Base-by-base conservation (phyloP, 2,329 filamentous ascomycete genomes). In the Xylariales sp. region DNA sequence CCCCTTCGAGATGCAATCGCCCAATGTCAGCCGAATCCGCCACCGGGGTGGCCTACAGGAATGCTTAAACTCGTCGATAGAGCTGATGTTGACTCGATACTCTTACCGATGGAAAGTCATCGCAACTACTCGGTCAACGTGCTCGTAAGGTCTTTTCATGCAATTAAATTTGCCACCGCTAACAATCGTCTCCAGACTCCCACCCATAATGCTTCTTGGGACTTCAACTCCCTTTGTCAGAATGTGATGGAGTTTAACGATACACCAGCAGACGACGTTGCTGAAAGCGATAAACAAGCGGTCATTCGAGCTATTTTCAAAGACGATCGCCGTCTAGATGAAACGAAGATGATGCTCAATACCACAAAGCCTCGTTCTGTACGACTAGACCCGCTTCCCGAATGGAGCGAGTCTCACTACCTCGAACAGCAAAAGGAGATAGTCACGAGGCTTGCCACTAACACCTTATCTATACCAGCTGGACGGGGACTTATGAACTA, bases 401-500 rank as follows among this genome's bases (percentile, higher is more conserved):
- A 89, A 48, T 96, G 93, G 91, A 88, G 90, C 28, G 96, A 99
- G 77, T 90, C 93, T 16, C 91, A 96, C 69, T 89, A 97, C 64
- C 84, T 99, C 9, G 96, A 99, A 77, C 93, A 92, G 67, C 96
- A 99, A 79, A 97, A 97, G 78, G 91, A 93, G 69, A 85, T 97
- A 39, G 94, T 96, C 65, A 92, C 96, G 67, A 91, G 91, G 75
- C 88, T 97, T 45, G 96, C 95, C 48, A 88, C 92, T 53, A 90
- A 96, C 66, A 98, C 95, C 14, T 85, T 98, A 66, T 94, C 96
- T 1, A 91, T 97, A 61, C 93, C 96, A 1, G 87, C 93, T 5
- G 97, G 97, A 1, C 90, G 94, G 69, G 94, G 91, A 1, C 89
- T 99, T 80, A 84, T 98, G 63, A 93, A 95, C 77, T 99, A 93